These are phyloP conservation scores for Boletus reticulatus DNA, from an alignment of 768 basidiomycete species.

Conservation along the genomic window DNA sequence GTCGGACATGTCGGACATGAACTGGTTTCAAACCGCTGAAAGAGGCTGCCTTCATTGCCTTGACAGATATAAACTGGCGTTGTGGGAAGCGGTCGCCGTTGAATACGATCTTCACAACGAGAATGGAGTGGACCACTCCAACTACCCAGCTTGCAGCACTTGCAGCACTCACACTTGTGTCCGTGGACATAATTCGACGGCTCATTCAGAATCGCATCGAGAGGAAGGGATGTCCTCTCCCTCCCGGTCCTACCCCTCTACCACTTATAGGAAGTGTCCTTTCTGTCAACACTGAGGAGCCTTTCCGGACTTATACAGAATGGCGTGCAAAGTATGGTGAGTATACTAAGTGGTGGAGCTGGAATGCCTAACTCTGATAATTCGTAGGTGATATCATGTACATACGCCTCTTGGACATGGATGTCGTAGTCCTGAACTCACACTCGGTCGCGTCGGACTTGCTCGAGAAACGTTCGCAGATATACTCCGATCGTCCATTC, in stretches of 20 bases:
- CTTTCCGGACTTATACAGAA: background rate
- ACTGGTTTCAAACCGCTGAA: no score
- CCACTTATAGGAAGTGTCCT: background rate
- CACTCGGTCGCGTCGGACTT: background rate
- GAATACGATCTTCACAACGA: no score
- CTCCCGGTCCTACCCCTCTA: background rate
- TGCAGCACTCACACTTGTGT: background rate
- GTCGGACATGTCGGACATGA: no score
- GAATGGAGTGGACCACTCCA: background rate
- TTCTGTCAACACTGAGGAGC: background rate
- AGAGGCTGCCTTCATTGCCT: no score
- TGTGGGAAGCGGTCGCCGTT: no score
- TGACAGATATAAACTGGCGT: no score
- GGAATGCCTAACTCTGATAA: background rate
- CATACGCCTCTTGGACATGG: background rate
- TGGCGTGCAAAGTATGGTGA: background rate
- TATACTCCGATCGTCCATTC: background rate
- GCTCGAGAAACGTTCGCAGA: background rate
- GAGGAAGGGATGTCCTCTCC: background rate
- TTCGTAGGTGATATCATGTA: background rate
- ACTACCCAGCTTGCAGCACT: background rate
- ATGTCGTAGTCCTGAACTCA: background rate
- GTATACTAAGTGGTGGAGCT: background rate
- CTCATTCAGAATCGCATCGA: background rate
- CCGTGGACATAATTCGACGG: background rate